Base-by-base conservation (phyloP, 23 red algal species). In the Gracilaria domingensis region DNA sequence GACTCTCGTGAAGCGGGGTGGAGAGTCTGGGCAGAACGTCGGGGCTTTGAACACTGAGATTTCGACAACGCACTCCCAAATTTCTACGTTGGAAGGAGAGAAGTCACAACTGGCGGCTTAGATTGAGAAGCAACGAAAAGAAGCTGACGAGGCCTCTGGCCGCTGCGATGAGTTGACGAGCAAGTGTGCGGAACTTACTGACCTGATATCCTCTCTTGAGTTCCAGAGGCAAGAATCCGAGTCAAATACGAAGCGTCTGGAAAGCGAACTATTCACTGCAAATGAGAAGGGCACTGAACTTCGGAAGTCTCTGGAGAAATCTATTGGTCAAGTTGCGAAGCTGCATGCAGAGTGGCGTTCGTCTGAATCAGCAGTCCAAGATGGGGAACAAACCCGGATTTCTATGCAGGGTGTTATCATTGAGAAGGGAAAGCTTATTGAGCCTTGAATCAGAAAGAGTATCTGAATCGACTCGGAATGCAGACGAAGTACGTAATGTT, bases 231-330 rank as follows among this genome's bases (percentile, higher is more conserved):
- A 83, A 34, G 44, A 36, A 2, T 30, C 38, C 0, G 55, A 44
- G n/a, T 59, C 55, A 47, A 40, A 83, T n/a, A 65, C 50, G 14
- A 62, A 65, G 17, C 8, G 55, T 21, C 32, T 64, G 33, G 80
- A 64, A 44, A 47, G 57, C 26, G 60, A 83, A 35, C 48, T 83
- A 36, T 59, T 44, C 16, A 35, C 8, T 24, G 55, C 60, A 65
- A 65, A 83, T 25, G 35, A 59, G 20, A 65, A 83, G 80, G 80
- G 56, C 21, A 29, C 80, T 16, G 80, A 58, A 20, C 26, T 64
- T 11, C 80, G 39, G 18, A 44, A 73, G 38, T 73, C 67, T 40
- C 38, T 73, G 2, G 67, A 73, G 16, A 16, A 73, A 29, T 73
- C 67, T 44, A 35, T 42, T 5, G 67, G 67, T 73, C 67, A 73